These are phyloP conservation scores for Coemansia sp. DNA, from an alignment of 192 early-diverging fungal species.

Conservation along the genomic window DNA sequence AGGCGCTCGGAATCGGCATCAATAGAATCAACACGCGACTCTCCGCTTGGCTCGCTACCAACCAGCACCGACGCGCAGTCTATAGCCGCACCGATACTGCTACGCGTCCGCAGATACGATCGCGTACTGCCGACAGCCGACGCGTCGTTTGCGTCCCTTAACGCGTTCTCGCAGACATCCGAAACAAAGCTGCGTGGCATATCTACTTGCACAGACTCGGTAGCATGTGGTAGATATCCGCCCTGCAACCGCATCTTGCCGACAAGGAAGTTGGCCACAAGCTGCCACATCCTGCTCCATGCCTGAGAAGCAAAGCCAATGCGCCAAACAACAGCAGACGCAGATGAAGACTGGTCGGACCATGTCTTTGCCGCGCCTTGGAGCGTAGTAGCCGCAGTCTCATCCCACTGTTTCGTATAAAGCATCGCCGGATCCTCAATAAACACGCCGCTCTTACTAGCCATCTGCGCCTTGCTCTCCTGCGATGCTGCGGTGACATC, in stretches of 20 bases:
- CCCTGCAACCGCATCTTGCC: conserved; percentile 10
- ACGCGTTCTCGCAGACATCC: background rate
- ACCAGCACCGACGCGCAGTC: conserved; percentile 22
- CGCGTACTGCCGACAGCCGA: background rate
- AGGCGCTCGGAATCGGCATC: conserved; percentile 6
- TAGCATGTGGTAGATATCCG: background rate
- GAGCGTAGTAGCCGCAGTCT: conserved; percentile 40
- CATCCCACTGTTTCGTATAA: conserved; percentile 45
- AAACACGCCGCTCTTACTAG: conserved; percentile 37
- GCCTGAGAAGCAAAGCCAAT: conserved; percentile 22
- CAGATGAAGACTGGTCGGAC: conserved; percentile 6
- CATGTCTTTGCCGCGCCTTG: conserved; percentile 34
- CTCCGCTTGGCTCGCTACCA: background rate
- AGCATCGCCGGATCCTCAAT: conserved; percentile 46
- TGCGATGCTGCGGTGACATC: conserved; percentile 4
- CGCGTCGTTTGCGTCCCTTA: background rate
- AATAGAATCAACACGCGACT: background rate
- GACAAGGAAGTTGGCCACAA: conserved; percentile 17
- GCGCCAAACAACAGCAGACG: background rate
- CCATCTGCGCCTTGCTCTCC: conserved; percentile 15
- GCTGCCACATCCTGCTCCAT: conserved; percentile 29
- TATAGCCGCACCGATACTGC: conserved; percentile 28
- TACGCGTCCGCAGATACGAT: conserved; percentile 25
- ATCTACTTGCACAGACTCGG: background rate
- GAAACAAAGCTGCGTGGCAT: conserved; percentile 4